A percentile compares a stretch with the other conserved stretches of the same genome.
These are phyloP conservation scores for Umbelopsis sp. DNA, from an alignment of 192 early-diverging fungal species.

Conservation along the genomic window DNA sequence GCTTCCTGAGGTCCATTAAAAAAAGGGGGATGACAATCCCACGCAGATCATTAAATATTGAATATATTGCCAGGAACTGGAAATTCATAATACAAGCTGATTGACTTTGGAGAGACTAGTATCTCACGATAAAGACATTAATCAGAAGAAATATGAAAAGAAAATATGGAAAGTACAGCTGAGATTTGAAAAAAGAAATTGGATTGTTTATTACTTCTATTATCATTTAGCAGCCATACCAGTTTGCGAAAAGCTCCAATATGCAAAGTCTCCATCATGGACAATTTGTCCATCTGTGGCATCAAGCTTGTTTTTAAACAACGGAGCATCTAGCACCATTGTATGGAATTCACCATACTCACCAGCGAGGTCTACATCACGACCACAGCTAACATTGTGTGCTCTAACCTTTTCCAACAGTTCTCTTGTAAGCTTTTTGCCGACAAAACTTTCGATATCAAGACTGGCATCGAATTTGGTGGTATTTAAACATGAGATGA, in stretches of 20 bases:
- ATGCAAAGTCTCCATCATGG: slow-evolving; percentile 12
- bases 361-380: slow-evolving; percentile 58
- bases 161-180: background rate
- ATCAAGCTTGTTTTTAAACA: slow-evolving; percentile 29
- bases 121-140: background rate
- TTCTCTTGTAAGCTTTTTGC: slow-evolving; percentile 37
- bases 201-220: background rate
- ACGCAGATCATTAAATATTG: no score
- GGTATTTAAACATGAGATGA: slow-evolving; percentile 33
- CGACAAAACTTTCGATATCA: slow-evolving; percentile 43
- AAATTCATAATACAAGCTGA: no score
- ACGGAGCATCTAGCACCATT: slow-evolving; percentile 64
- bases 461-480: slow-evolving; percentile 34
- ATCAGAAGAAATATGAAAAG: background rate
- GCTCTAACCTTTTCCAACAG: slow-evolving; percentile 39
- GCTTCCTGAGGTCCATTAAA: background rate
- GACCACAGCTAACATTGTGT: slow-evolving; percentile 31
- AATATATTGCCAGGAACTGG: no score
- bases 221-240: background rate
- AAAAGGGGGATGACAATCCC: background rate
- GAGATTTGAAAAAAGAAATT: background rate
- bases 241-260: slow-evolving; percentile 5
- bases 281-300: background rate
- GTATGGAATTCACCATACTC: slow-evolving; percentile 76
- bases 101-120: no score